Base-by-base conservation (phyloP, 1,139 yeast genomes). In the Pichia inconspicua region DNA sequence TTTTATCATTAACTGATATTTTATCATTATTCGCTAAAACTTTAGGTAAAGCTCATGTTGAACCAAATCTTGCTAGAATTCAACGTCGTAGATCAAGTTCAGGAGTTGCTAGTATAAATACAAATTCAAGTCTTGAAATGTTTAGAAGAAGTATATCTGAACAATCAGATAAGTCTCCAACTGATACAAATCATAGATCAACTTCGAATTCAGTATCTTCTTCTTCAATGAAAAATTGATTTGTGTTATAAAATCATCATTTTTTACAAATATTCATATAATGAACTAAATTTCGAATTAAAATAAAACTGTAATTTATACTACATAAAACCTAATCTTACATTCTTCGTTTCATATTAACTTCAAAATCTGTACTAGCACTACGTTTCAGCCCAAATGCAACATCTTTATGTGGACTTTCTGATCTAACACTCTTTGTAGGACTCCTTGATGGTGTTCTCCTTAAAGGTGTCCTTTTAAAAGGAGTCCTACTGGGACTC, bases 1-100 rank as follows among this genome's bases (percentile, higher is more conserved):
- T 92, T 25, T 82, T 92, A 5, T 86, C 96, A 2, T 71, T 92
- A 55, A 89, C 97, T 1, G 98, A 90, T 65, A 84, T 90, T 42
- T 69, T 92, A 48, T 86, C 90, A 27, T 68, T 87, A 43, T 75
- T 90, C 56, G 96, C 96, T 4, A 77, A 82, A 55, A 77, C 79
- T 37, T 78, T 82, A 52, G 86, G 84, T 7, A 73, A 74, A 58
- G 74, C 73, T 52, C 61, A 66, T 43, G 80, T 87, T 25, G 96
- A 89, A 61, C 96, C 97, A 5, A 78, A 73, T 42, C 75, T 75
- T 49, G 97, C 97, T 3, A 78, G 97, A 64, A 83, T 88, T 59
- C 94, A 87, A 66, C 79, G 97, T 65, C 77, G 97, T 61, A 74
- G 87, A 62, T 76, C 84, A 11, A 75, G 78, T 44, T 64, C 67